These are phyloP conservation scores for Dalbergia cultrata DNA, from an alignment of 306 rosid genomes.

Conservation along the genomic window DNA sequence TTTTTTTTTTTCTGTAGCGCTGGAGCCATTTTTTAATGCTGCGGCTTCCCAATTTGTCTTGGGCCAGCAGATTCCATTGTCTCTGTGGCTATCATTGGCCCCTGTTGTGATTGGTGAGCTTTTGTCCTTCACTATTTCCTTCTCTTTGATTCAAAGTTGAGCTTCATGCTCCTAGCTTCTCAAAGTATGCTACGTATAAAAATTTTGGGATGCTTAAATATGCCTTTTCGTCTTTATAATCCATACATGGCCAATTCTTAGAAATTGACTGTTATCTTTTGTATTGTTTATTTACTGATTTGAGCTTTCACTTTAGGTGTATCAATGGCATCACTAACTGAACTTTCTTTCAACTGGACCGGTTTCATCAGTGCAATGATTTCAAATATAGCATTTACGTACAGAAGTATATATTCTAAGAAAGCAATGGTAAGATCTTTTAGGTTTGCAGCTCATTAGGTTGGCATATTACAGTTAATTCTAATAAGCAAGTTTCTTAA, in stretches of 20 bases:
- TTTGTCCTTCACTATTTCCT: not conserved
- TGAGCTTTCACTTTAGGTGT: constrained; percentile 63
- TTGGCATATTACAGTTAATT: not conserved
- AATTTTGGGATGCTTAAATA: not conserved
- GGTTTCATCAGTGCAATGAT: constrained; percentile 83
- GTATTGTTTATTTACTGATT: constrained; percentile 3
- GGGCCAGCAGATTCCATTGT: constrained; percentile 74
- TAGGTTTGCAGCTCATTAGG: not conserved
- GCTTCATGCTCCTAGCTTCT: constrained; percentile 16
- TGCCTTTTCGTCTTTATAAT: not conserved
- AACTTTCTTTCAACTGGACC: constrained; percentile 81
- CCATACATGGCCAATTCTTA: constrained; percentile 9
- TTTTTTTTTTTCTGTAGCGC: constrained; percentile 51
- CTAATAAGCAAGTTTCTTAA: constrained; percentile 15
- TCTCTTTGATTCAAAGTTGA: not conserved
- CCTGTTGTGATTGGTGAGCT: constrained; percentile 79
- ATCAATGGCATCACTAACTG: constrained; percentile 83
- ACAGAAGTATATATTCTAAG: constrained; percentile 81
- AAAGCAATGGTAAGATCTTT: constrained; percentile 74
- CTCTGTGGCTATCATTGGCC: constrained; percentile 78
- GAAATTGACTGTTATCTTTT: not conserved
- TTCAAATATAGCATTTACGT: constrained; percentile 80
- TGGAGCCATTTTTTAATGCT: constrained; percentile 86
- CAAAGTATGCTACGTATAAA: not conserved
- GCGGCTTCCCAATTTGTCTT: constrained; percentile 80